These are phyloP conservation scores for Solanum ossicruentum DNA, from an alignment of 257 asterid genomes.

Conservation along the genomic window DNA sequence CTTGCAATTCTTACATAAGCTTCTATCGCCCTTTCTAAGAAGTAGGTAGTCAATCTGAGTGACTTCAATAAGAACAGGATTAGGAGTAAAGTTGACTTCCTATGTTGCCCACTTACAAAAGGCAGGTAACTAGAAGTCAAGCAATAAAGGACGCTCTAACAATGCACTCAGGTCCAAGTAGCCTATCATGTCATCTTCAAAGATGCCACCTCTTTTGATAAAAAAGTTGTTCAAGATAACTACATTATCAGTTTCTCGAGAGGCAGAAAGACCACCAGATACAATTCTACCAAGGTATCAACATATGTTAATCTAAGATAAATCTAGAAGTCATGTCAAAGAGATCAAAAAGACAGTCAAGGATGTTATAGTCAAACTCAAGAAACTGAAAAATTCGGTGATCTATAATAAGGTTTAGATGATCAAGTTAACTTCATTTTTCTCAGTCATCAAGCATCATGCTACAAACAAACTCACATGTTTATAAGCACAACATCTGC, in stretches of 20 bases:
- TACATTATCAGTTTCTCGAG: neutral
- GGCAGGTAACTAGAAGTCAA: neutral
- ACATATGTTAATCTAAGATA: neutral
- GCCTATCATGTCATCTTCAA: neutral
- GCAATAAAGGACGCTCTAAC: neutral
- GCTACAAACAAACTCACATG: conserved; percentile 30
- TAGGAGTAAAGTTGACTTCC: neutral
- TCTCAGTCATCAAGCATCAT: neutral
- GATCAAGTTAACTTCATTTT: neutral
- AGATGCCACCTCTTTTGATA: neutral
- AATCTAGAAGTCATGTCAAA: neutral
- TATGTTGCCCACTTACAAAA: neutral
- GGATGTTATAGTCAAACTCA: neutral
- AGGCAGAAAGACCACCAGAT: neutral
- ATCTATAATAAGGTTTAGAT: neutral
- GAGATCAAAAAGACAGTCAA: neutral
- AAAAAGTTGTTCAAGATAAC: neutral
- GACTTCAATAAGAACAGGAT: neutral
- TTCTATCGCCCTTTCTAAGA: no score
- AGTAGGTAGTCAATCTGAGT: no score
- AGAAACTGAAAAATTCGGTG: neutral
- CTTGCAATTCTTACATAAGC: no score
- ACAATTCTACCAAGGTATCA: neutral
- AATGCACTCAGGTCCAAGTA: neutral
- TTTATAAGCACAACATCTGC: conserved; percentile 43